Evolutionary conservation across 2,329 filamentous ascomycete genomes (phyloP).

Genomic region (Cladosporium sp.): DNA sequence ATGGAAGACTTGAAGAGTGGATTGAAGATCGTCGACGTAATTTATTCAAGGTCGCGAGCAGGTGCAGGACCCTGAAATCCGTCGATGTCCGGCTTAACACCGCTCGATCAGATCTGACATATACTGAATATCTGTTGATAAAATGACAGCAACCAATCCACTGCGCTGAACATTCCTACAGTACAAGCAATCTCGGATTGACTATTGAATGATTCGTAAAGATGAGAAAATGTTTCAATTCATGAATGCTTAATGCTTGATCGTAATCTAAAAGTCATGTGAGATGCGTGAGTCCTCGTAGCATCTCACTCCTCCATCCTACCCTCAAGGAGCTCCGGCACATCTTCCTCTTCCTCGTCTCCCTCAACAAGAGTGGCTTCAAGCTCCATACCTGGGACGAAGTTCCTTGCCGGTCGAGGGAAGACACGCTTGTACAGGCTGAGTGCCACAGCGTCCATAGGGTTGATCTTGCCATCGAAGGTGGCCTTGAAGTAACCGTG

Average conservation of each 20-base stretch:
- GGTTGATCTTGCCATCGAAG: slow-evolving; percentile 93
- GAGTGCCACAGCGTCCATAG: slow-evolving; percentile 88
- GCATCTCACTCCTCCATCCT: slow-evolving; percentile 5
- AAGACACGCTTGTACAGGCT: slow-evolving; percentile 57
- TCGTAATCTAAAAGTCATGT: slow-evolving; percentile 12
- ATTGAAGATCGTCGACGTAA: background rate
- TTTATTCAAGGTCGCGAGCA: background rate
- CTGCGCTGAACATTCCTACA: too few species aligned
- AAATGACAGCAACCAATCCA: background rate
- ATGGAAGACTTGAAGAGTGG: too few species aligned
- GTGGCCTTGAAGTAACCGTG: slow-evolving; percentile 99
- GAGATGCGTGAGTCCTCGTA: background rate
- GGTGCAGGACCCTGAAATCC: background rate
- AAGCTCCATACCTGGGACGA: slow-evolving; percentile 8
- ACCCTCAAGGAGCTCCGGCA: background rate
- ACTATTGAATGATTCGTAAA: too few species aligned
- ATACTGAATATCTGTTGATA: too few species aligned
- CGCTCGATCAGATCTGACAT: background rate
- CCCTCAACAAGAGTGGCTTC: slow-evolving; percentile 9
- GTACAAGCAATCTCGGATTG: too few species aligned
- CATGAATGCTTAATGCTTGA: background rate
- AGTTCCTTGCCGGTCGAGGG: slow-evolving; percentile 51
- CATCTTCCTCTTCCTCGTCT: slow-evolving; percentile 11
- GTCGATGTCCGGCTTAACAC: background rate
- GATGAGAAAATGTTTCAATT: too few species aligned